Evolutionary conservation across 1,284 basidiomycete species (phyloP), one percentile per base, ranked within the genome.

Genomic region (Caloboletus firmus): DNA sequence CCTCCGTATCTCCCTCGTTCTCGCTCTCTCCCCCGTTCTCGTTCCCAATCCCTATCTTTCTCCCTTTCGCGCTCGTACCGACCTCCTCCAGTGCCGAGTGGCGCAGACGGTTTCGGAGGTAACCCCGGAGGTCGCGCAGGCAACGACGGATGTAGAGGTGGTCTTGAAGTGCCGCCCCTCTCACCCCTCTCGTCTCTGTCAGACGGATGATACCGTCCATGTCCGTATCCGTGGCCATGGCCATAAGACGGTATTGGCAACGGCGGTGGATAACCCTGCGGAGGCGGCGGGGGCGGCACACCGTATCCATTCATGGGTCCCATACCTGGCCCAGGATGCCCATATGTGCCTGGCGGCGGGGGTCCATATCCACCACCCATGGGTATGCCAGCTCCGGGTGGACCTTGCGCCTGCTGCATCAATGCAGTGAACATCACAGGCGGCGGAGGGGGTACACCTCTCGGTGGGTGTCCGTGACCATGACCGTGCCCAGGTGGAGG

Each of bases 361-460:
- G 31, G 42, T 9, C 52, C 64, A 13, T 61, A 67, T 7, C 55
- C 62, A 24, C 54, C 24, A 9, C 45, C 44, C 9, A 45, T 26
- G 15, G 50, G 26, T 15, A 55, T 28, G 12, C 30, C 44, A 10
- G 31, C 10, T 13, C 64, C 46, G 7, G 49, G 39, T 11, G 63
- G 57, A 8, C 50, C 55, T 20, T 67, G 64, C 1, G 51, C 57
- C 18, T 68, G 68, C 20, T 68, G 65, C 67, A 67, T 70, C 45
- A 67, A 45, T 4, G 68, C 68, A 3, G 68, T 54, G 7, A 63
- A 18, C 44, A 67, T 61, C 37, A 70, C 64, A 15, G 67, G 65
- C 7, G 64, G 64, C 1, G 64, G 65, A 1, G 66, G 66, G 9
- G 51, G 58, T 32, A 40, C 62, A 15, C 34, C 52, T 42, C 64